Percentiles rank a stretch among this genome's conserved stretches.
phyloP scores from a whole-genome alignment of 2,329 filamentous ascomycete genomes.

The Gaeumannomyces tritici region DNA sequence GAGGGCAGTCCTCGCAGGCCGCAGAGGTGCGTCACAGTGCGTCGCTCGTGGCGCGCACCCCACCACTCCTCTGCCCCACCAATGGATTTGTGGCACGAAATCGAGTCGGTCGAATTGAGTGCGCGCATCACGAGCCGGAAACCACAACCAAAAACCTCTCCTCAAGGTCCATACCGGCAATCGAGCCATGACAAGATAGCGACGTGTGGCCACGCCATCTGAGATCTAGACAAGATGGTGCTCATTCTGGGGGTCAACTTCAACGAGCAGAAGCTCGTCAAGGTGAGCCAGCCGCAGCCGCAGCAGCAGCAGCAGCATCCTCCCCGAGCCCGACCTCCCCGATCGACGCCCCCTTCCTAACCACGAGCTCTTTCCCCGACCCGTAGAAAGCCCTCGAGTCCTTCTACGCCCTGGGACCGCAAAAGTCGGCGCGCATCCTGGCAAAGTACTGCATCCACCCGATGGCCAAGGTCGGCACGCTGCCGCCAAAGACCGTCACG shows the following conservation, averaged over 20 bases:
- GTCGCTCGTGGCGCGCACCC: no score
- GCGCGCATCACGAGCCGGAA: not conserved
- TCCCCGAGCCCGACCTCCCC: not conserved
- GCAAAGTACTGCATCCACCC: conserved; percentile 85
- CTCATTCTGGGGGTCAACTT: conserved; percentile 86
- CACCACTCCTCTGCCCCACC: not conserved
- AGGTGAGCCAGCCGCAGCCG: conserved; percentile 53
- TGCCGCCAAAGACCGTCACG: conserved; percentile 68
- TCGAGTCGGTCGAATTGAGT: no score
- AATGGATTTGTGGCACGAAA: not conserved
- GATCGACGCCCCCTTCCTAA: not conserved
- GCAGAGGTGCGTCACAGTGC: not conserved
- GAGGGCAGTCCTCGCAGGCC: not conserved
- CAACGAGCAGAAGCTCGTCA: conserved; percentile 70
- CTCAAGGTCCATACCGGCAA: not conserved
- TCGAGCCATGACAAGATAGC: conserved; percentile 1
- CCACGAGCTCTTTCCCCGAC: no score
- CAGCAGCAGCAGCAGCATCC: not conserved
- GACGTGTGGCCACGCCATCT: not conserved
- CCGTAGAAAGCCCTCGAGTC: conserved; percentile 63
- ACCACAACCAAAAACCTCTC: not conserved
- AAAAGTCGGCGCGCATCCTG: conserved; percentile 64
- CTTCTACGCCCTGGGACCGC: conserved; percentile 78
- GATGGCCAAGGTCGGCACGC: conserved; percentile 63
- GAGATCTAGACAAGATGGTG: conserved; percentile 33